Base-by-base conservation (phyloP, 169 alveolate species). In the Plasmodium fragile region DNA sequence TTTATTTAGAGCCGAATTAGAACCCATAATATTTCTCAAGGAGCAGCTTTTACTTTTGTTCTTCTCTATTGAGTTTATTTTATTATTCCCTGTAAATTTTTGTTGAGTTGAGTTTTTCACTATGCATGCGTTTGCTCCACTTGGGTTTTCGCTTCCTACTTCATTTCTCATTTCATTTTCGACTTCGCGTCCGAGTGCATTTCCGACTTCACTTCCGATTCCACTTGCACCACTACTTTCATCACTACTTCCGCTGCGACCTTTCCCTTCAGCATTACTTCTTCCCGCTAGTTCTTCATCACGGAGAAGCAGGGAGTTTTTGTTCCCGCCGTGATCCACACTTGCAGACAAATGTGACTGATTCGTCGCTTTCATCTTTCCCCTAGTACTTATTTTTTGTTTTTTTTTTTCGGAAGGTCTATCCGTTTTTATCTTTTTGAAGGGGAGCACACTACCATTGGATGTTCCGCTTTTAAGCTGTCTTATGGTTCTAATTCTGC, bases 21-120 rank as follows among this genome's bases (percentile, higher is more conserved):
- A 8, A 30, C 28, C 70, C 28, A 55, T 52, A 52, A 53, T 81
- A 41, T 53, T 81, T 81, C 52, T 49, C 34, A 81, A 53, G 41
- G 91, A 81, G 25, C 75, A 53, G 71, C 53, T 81, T 49, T 52
- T 81, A 41, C 70, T 49, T 81, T 53, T 81, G 22, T 81, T 81
- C 8, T 32, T 81, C 43, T 81, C 53, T 13, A 30, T 45, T 16
- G 36, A 5, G 34, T n/a, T 81, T 34, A 34, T 49, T 6, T 81
- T 55, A 22, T 81, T 13, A 81, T 5, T 13, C 11, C 13, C 70
- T 22, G 18, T 53, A 11, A 22, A 65, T 22, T 81, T 28, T 53
- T 39, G 36, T 1, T 81, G 28, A 28, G 43, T 55, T 16, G 18
- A 2, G 30, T 28, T 81, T 55, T 49, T 81, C 43, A 52, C n/a